phyloP scores from a whole-genome alignment of 2,329 filamentous ascomycete genomes.

The Nothophoma quercina region DNA sequence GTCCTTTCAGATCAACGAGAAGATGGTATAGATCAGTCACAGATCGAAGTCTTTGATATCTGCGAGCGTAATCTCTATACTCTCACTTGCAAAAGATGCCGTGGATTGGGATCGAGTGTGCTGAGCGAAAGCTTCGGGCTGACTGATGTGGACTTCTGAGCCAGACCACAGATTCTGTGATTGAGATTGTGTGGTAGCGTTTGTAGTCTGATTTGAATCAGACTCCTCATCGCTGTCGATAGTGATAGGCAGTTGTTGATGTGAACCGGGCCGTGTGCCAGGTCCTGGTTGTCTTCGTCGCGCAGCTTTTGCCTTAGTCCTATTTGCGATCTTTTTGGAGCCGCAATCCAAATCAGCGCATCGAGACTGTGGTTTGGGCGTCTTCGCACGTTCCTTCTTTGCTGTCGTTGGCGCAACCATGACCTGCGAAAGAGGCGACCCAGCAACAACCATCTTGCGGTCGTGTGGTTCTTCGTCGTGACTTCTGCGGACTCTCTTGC shows the following conservation, averaged over 20 bases:
- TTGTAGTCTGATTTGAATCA: no score
- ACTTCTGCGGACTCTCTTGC: no score
- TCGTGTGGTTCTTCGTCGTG: neutral
- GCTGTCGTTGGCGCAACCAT: neutral
- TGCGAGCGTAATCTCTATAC: conserved; percentile 10
- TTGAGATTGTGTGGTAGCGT: no score
- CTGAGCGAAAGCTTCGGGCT: no score
- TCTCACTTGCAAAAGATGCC: neutral
- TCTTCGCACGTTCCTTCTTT: conserved; percentile 1
- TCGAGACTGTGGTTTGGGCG: neutral
- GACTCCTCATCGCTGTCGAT: conserved; percentile 17
- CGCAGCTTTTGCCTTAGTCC: neutral
- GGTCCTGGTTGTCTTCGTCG: neutral
- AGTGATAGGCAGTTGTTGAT: conserved; percentile 12
- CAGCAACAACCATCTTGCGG: neutral
- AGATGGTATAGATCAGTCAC: conserved; percentile 26
- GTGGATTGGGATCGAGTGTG: neutral
- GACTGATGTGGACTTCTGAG: no score
- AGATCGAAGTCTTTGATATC: conserved; percentile 24
- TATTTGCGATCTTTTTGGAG: no score
- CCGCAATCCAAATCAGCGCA: no score
- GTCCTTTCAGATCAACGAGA: conserved; percentile 20
- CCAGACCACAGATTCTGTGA: no score
- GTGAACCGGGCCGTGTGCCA: conserved; percentile 5
- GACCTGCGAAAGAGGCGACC: neutral